These are phyloP conservation scores for Apostasia ramifera DNA, from an alignment of 106 monocot species.

Conservation along the genomic window DNA sequence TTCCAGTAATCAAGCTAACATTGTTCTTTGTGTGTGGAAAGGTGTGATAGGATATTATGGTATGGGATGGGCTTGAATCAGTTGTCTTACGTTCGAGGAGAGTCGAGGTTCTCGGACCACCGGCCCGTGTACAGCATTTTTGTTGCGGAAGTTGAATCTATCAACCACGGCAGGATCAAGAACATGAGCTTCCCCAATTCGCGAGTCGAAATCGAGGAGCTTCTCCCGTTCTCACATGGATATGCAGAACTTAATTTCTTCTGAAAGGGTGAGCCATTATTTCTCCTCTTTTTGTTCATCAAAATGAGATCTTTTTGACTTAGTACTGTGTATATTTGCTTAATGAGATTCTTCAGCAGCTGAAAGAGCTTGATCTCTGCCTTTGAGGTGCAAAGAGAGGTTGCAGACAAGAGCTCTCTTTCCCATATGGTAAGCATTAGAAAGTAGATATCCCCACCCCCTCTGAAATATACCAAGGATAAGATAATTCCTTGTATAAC, in stretches of 20 bases:
- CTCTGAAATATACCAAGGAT: too few relatives aligned
- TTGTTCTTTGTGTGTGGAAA: conserved; percentile 1
- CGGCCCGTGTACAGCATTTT: conserved; percentile 59
- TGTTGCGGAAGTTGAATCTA: conserved; percentile 49
- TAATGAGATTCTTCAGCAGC: not conserved
- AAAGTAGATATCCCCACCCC: not conserved
- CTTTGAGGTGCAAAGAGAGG: not conserved
- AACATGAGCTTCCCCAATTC: conserved; percentile 38
- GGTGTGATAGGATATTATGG: conserved; percentile 73
- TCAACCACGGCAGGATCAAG: conserved; percentile 25
- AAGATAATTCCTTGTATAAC: too few relatives aligned
- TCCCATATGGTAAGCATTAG: conserved; percentile 4
- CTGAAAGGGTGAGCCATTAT: conserved; percentile 1
- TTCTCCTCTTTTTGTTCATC: not conserved
- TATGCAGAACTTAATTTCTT: conserved; percentile 38
- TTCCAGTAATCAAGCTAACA: not conserved
- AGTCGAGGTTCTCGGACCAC: conserved; percentile 58
- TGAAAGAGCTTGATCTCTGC: not conserved
- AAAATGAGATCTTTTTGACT: not conserved
- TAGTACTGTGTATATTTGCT: not conserved
- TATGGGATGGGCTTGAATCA: conserved; percentile 60
- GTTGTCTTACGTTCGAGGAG: conserved; percentile 52
- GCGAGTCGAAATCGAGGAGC: conserved; percentile 61
- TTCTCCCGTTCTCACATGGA: conserved; percentile 42
- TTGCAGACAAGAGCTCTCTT: conserved; percentile 7